Evolutionary conservation across 2,329 filamentous ascomycete species (phyloP), one percentile per base, ranked within the genome.

Genomic region (Juglanconis sp.): DNA sequence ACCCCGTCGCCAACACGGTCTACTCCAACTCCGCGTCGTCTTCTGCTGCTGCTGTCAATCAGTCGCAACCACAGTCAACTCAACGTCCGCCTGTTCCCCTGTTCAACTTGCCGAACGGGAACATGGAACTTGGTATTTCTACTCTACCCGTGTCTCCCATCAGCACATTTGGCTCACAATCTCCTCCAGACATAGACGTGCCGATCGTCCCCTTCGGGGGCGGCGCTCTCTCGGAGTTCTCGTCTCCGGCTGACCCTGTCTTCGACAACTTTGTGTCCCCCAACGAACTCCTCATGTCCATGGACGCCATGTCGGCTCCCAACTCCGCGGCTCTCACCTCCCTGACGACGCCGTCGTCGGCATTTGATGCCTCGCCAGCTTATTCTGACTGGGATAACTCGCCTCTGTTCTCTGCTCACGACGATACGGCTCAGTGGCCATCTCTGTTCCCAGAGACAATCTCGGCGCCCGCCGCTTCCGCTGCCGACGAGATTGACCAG

Each of bases 241-340:
- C 81, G 57, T 85, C 82, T 60, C 82, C 83, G 34, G 79, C 77
- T 60, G 71, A 82, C 51, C 72, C 77, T 51, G 76, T 77, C 54
- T 84, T 83, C 73, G 84, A 87, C 68, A 42, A 42, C 10, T 96
- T 92, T 46, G 84, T 96, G 64, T 96, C 92, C 63, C 92, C 92
- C 24, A 87, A 90, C 74, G 91, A 96, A 69, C 80, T 96, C 65
- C 77, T 89, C 66, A 80, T 93, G 68, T 84, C 86, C 66, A 48
- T 48, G 46, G 86, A 90, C 69, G 80, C 83, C 61, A 79, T 85
- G 71, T 96, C 91, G 64, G 86, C 91, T 44, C 92, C 92, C 35
- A 91, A 91, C 70, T 96, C 92, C 2, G 83, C 87, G 51, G 87
- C 90, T 38, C 86, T 95, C 71, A 96, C 92, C 40, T 87, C 91